Conservation (phyloP, 306 rosid genomes). For the Gleditsia sinensis region DNA sequence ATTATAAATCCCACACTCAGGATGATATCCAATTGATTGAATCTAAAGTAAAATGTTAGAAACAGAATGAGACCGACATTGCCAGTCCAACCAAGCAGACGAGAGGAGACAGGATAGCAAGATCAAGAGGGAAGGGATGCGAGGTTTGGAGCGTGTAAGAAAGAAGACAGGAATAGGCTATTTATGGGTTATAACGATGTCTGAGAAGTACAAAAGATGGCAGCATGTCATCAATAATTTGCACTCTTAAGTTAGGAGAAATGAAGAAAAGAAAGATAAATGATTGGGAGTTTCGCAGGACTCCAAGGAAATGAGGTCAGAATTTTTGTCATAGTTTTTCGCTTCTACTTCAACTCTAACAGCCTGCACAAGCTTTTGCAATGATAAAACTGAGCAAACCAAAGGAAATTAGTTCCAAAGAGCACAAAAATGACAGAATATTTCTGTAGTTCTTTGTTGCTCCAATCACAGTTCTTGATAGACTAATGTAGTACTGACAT, state of each 20-base stretch:
- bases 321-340: conserved; percentile 59
- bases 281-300: conserved; percentile 57
- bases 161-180: conserved; percentile 60
- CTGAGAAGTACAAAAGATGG: conserved; percentile 69
- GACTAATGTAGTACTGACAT: background rate
- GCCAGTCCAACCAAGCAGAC: conserved; percentile 61
- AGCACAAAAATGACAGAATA: conserved; percentile 29
- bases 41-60: conserved; percentile 58
- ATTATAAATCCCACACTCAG: conserved; percentile 65
- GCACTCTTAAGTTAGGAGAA: conserved; percentile 46
- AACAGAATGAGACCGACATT: conserved; percentile 43
- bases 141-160: conserved; percentile 64
- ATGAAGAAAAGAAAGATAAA: conserved; percentile 60
- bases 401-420: conserved; percentile 34
- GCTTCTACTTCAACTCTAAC: conserved; percentile 55
- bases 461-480: conserved; percentile 38
- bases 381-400: conserved; percentile 34
- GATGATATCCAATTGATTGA: conserved; percentile 69
- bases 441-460: conserved; percentile 30
- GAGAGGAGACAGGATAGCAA: too few species aligned
- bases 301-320: conserved; percentile 51
- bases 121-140: conserved; percentile 66
- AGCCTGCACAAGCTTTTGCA: conserved; percentile 42
- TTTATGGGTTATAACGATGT: conserved; percentile 54
- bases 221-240: conserved; percentile 63